These are phyloP conservation scores for Aspergillus kassunensis DNA, from an alignment of 495 filamentous ascomycete species.

Conservation along the genomic window DNA sequence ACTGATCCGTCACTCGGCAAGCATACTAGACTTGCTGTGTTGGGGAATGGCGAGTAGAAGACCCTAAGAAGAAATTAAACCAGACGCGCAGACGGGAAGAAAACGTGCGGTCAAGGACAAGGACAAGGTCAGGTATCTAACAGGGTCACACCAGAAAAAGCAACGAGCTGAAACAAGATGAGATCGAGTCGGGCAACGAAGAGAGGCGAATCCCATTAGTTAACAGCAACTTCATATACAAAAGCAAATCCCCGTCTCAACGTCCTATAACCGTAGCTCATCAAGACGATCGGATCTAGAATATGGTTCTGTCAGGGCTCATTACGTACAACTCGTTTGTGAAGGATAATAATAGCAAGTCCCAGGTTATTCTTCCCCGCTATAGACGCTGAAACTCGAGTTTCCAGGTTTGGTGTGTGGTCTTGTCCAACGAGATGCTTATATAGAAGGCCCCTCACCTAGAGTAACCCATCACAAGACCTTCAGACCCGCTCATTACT, in stretches of 20 bases:
- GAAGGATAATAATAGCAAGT: too few relatives aligned
- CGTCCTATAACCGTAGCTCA: too few relatives aligned
- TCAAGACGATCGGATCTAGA: slow-evolving; percentile 1
- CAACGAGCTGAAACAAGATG: not conserved
- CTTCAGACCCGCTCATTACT: not conserved
- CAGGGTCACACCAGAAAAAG: too few relatives aligned
- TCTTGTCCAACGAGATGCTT: too few relatives aligned
- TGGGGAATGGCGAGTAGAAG: too few relatives aligned
- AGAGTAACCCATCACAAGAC: slow-evolving; percentile 6
- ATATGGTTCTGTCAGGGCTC: not conserved
- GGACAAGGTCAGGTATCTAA: not conserved
- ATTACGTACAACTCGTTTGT: not conserved
- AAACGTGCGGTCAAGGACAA: slow-evolving; percentile 4
- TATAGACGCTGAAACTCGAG: not conserved
- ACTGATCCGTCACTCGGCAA: slow-evolving; percentile 1
- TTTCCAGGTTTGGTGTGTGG: not conserved
- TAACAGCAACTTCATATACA: not conserved
- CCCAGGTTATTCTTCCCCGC: not conserved
- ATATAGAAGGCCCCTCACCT: too few relatives aligned
- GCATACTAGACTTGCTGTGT: too few relatives aligned
- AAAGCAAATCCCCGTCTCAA: not conserved
- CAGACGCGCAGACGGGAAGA: not conserved
- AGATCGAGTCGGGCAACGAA: slow-evolving; percentile 3
- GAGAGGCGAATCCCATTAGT: slow-evolving; percentile 1
- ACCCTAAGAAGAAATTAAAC: too few relatives aligned